Evolutionary conservation across 2,329 filamentous ascomycete species (phyloP), one percentile per base, ranked within the genome.

Genomic region (Microcera coccophila): DNA sequence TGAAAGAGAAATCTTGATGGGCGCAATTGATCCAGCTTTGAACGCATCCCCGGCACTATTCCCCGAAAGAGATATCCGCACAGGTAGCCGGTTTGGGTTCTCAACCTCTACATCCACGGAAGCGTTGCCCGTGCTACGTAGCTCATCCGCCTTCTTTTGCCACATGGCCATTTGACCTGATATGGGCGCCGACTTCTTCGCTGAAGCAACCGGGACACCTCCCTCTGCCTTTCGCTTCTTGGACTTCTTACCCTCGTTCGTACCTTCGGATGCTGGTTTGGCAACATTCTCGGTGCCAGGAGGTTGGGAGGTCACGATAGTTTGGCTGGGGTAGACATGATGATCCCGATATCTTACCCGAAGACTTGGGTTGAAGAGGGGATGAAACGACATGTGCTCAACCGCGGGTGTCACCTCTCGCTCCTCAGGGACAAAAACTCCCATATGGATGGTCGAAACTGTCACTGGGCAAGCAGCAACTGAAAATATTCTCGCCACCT

Each of bases 371-470:
- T 90, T 90, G 51, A 79, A 81, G 2, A 87, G 71, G 2, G 85
- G 84, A 22, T 75, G 74, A 57, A 91, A 90, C 0, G 83, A 85
- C 60, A 82, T 82, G 35, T 68, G 72, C 12, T 79, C 74, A n/a
- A 73, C 77, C 15, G 76, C 75, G 0, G 76, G 70, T 4, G 73
- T 72, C 2, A 70, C 44, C 7, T 75, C 73, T 38, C 82, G 77
- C 37, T 85, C 73, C 33, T 86, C 83, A 1, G 85, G 87, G 11
- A 90, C 79, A 57, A 94, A 93, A 3, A 93, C 87, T 4, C 87
- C 87, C n/a, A 86, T 80, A 52, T 93, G 87, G 29, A 90, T 90
- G 53, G 85, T 89, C 33, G 79, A 84, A 18, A 88, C 74, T 10
- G 78, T 74, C 14, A 89, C 84, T 1, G 82, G 78, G 51, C 81